Conservation (phyloP, 2,329 filamentous ascomycete genomes). For the Beauveria scarabaeidicola region DNA sequence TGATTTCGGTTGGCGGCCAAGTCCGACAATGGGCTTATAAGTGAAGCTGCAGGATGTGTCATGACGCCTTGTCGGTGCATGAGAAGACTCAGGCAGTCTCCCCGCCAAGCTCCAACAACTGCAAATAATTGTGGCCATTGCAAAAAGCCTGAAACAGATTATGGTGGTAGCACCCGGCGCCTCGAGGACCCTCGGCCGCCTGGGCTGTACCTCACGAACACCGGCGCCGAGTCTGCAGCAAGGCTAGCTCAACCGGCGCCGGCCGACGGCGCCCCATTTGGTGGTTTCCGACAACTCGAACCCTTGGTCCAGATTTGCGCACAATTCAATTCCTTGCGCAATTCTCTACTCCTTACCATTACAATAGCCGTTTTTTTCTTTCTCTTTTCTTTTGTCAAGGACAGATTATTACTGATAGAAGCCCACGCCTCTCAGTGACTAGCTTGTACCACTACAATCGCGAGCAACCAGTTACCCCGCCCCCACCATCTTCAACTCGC, state of each 20-base stretch:
- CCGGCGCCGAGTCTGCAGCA: background rate
- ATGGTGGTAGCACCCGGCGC: background rate
- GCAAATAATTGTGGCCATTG: background rate
- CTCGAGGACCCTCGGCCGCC: background rate
- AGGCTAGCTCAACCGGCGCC: constrained; percentile 6
- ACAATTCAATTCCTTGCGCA: background rate
- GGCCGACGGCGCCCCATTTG: constrained; percentile 9
- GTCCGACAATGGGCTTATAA: background rate
- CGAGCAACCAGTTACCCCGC: constrained; percentile 6
- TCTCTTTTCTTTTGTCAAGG: background rate
- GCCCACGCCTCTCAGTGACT: background rate
- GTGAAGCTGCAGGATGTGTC: background rate
- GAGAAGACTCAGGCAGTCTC: background rate
- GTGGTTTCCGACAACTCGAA: background rate
- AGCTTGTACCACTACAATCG: no score
- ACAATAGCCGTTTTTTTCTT: background rate
- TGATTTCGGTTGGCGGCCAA: constrained; percentile 1
- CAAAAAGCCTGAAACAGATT: background rate
- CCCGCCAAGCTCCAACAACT: background rate
- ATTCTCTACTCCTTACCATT: background rate
- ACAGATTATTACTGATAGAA: background rate
- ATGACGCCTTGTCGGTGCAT: background rate
- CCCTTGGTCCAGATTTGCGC: background rate
- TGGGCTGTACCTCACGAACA: background rate
- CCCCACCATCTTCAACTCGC: background rate